Evolutionary conservation across 2,329 filamentous ascomycete species (phyloP).

Genomic region (Colletotrichum australisinense): DNA sequence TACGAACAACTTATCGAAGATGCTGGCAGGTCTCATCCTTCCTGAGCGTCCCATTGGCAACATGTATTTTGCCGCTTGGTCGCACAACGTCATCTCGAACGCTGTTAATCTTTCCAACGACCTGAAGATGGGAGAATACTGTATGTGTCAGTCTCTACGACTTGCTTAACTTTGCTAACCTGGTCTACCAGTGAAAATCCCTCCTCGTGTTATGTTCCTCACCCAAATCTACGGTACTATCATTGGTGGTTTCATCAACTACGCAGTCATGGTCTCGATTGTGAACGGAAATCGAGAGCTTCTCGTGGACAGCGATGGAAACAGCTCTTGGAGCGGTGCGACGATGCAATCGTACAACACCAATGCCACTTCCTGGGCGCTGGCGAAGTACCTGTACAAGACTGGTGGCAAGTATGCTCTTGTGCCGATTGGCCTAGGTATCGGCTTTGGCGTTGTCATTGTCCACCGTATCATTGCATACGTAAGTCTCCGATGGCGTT

Average conservation of each 20-base stretch:
- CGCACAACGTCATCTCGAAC: slow-evolving; percentile 65
- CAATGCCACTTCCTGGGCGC: slow-evolving; percentile 59
- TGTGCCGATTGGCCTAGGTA: slow-evolving; percentile 61
- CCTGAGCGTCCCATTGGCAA: slow-evolving; percentile 64
- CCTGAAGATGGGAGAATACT: slow-evolving; percentile 69
- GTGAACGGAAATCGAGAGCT: slow-evolving; percentile 60
- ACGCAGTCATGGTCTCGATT: slow-evolving; percentile 66
- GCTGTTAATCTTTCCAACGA: slow-evolving; percentile 62
- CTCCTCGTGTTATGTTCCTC: slow-evolving; percentile 64
- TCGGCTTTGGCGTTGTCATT: slow-evolving; percentile 58
- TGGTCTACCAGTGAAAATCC: slow-evolving; percentile 59
- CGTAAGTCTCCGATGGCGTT: slow-evolving; percentile 42
- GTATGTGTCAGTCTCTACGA: slow-evolving; percentile 44
- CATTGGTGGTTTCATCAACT: slow-evolving; percentile 65
- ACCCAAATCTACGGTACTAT: slow-evolving; percentile 68
- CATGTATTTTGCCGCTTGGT: slow-evolving; percentile 70
- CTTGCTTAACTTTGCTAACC: slow-evolving; percentile 35
- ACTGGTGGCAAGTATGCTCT: slow-evolving; percentile 54
- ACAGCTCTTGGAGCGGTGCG: slow-evolving; percentile 64
- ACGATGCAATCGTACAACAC: slow-evolving; percentile 61
- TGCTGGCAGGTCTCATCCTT: slow-evolving; percentile 63
- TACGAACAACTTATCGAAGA: slow-evolving; percentile 69
- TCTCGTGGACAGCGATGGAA: slow-evolving; percentile 57
- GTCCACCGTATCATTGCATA: slow-evolving; percentile 56
- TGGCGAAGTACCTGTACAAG: slow-evolving; percentile 66